Evolutionary conservation across 169 alveolate species (phyloP).

Genomic region (Plasmodium knowlesi): DNA sequence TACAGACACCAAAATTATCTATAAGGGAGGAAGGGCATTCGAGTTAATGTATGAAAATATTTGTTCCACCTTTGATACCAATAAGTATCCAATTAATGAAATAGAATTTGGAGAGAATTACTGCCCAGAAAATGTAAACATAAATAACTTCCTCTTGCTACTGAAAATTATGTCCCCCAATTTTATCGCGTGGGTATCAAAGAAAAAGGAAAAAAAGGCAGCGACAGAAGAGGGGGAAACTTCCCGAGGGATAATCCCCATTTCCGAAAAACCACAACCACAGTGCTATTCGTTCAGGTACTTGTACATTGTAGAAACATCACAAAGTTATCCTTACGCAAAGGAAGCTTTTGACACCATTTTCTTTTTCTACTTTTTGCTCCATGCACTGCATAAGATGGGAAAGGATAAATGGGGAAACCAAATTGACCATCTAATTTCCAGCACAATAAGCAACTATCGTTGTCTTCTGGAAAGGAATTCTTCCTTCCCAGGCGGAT

Average conservation of each 20-base stretch:
- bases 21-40: neutral
- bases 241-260: neutral
- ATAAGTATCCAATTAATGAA: slow-evolving; percentile 16
- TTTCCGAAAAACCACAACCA: neutral
- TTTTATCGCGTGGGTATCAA: slow-evolving; percentile 43
- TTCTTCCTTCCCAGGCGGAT: neutral
- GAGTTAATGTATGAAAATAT: slow-evolving; percentile 11
- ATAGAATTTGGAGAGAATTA: slow-evolving; percentile 28
- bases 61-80: slow-evolving; percentile 19
- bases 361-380: slow-evolving; percentile 5
- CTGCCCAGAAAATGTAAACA: slow-evolving; percentile 19
- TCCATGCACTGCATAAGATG: neutral
- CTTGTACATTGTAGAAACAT: slow-evolving; percentile 2
- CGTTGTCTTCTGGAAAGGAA: neutral
- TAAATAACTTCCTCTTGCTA: slow-evolving; percentile 57
- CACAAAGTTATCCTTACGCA: neutral
- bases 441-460: neutral
- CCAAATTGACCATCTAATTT: neutral
- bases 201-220: neutral
- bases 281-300: slow-evolving; percentile 5
- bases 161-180: slow-evolving; percentile 63
- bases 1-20: slow-evolving; percentile 9
- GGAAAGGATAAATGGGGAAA: neutral
- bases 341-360: slow-evolving; percentile 12
- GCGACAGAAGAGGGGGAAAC: neutral